Base-by-base conservation (phyloP, 2,329 filamentous ascomycete genomes). In the Fusarium continuum region DNA sequence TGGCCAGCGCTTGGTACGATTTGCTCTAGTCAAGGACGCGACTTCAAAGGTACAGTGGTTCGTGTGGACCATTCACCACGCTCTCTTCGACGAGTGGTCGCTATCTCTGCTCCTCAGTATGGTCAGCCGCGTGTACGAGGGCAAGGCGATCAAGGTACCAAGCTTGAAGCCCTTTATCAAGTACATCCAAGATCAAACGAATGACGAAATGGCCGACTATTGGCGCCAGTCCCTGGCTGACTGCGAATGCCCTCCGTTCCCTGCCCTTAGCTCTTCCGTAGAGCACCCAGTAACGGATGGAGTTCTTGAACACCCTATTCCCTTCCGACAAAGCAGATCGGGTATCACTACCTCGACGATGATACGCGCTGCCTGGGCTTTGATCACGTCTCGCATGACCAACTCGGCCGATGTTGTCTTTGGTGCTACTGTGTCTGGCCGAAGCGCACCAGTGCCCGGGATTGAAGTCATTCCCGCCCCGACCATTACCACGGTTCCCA, bases 51-150 rank as follows among this genome's bases (percentile, higher is more conserved):
- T n/a, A n/a, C n/a, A n/a, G n/a, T n/a, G n/a, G n/a, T 47, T 47
- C 32, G 44, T 47, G 17, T 47, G 44, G 44, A 47, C 44, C 13
- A 32, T 47, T 13, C 44, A 47, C 44, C 44, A 47, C 44, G 44
- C 44, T 17, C 44, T 47, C 16, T 47, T 47, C 32, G 44, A 47
- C 44, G 44, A 32, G 16, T 47, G 44, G 44, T 38, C 32, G 22
- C 36, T 32, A 17, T 32, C 36, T 23, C 36, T 23, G 36, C 44
- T 47, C 38, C 38, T 47, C 22, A 47, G 32, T 47, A 32, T 38
- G 32, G 32, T 47, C 44, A 32, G 38, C 32, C 44, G 38, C 44
- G 17, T 47, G 13, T 47, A 47, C 44, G 32, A 38, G 32, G 23
- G 36, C 8, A 23, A 17, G 36, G 17, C 44, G 36, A 32, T 32